A percentile compares a stretch with the other conserved stretches of the same genome.
Evolutionary conservation across 306 rosid genomes (phyloP).

Genomic region (Vicia villosa): DNA sequence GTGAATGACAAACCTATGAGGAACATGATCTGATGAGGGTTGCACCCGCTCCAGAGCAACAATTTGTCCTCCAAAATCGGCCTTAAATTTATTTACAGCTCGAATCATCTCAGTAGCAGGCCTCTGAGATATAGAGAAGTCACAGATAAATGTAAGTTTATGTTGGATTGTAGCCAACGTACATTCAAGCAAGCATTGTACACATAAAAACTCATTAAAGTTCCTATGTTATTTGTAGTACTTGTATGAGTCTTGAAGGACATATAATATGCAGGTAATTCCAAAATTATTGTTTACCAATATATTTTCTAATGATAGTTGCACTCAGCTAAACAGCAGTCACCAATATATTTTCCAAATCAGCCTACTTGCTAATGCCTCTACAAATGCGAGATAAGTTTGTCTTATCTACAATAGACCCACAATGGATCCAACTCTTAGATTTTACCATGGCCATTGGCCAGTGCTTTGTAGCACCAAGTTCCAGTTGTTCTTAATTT

Average conservation of each 20-base stretch:
- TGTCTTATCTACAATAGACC: not conserved
- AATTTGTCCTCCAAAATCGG: slow-evolving; percentile 89
- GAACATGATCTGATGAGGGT: slow-evolving; percentile 97
- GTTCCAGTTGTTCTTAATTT: not conserved
- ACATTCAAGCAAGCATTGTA: slow-evolving; percentile 29
- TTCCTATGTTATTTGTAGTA: not conserved
- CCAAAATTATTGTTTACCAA: slow-evolving; percentile 5
- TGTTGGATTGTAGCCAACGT: slow-evolving; percentile 18
- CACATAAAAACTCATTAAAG: slow-evolving; percentile 6
- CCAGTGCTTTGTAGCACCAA: not conserved
- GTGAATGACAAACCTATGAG: slow-evolving; percentile 65
- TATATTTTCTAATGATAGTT: not conserved
- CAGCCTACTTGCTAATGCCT: not conserved
- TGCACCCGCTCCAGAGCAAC: slow-evolving; percentile 94
- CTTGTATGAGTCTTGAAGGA: not conserved
- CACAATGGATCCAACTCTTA: not conserved
- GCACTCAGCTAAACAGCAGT: slow-evolving; percentile 11
- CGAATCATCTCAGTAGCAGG: slow-evolving; percentile 88
- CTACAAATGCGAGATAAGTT: not conserved
- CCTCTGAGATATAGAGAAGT: slow-evolving; percentile 48
- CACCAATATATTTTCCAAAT: not conserved
- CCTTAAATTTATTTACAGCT: slow-evolving; percentile 88
- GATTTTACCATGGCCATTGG: not conserved
- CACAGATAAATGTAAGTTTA: slow-evolving; percentile 21
- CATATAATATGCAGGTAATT: slow-evolving; percentile 6